Percentiles rank a stretch among this genome's conserved stretches.
Conservation (phyloP, 495 filamentous ascomycete genomes). For the Venustampulla echinocandica region DNA sequence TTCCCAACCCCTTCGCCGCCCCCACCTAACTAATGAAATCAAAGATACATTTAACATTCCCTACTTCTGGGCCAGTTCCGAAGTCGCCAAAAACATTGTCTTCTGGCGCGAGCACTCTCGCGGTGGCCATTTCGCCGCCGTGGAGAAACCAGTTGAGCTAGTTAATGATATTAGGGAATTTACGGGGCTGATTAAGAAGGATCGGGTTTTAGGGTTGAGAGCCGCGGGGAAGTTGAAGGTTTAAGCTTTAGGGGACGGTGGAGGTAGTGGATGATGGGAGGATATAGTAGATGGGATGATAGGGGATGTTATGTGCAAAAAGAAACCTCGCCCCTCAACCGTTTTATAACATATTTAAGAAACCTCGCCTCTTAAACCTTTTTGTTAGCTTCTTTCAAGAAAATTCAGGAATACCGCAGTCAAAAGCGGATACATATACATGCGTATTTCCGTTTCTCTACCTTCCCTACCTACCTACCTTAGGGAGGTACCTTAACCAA, state of each 20-base stretch:
- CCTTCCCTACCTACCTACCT: too few species aligned
- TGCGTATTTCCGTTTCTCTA: too few species aligned
- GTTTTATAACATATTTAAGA: too few species aligned
- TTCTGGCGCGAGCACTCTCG: slow-evolving; percentile 40
- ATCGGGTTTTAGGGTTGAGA: not conserved
- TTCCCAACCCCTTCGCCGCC: not conserved
- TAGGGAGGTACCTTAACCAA: too few species aligned
- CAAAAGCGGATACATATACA: too few species aligned
- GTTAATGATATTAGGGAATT: slow-evolving; percentile 47
- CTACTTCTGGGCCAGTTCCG: slow-evolving; percentile 9
- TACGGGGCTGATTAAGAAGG: not conserved
- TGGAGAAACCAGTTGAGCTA: slow-evolving; percentile 45
- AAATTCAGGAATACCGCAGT: too few species aligned
- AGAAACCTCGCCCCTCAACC: too few species aligned
- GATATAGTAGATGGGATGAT: too few species aligned
- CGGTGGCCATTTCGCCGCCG: slow-evolving; percentile 59
- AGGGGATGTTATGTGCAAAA: too few species aligned
- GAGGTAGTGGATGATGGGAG: not conserved
- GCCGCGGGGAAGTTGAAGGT: not conserved
- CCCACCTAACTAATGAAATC: not conserved
- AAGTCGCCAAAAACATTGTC: slow-evolving; percentile 38
- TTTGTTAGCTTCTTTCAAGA: too few species aligned
- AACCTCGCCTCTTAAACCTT: too few species aligned
- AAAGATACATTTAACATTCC: slow-evolving; percentile 14
- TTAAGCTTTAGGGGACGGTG: not conserved